These are phyloP conservation scores for Alnus glutinosa DNA, from an alignment of 306 rosid genomes.

Conservation along the genomic window DNA sequence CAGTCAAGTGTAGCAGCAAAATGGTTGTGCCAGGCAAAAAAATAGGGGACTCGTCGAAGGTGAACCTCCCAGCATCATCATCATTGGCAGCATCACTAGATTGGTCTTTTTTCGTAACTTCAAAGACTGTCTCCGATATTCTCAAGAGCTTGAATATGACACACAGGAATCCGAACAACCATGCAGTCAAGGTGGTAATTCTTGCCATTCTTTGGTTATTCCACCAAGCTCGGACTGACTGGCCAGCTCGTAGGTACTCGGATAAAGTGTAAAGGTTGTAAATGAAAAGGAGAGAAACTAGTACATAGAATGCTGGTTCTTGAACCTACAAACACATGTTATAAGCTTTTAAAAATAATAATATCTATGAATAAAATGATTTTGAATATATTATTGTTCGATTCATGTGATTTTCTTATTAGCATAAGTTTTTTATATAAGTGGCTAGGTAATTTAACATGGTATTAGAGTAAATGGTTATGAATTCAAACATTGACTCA, in stretches of 20 bases:
- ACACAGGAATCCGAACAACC: slow-evolving; percentile 44
- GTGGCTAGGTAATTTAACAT: too few species aligned
- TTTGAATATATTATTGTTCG: neutral
- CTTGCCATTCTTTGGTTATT: slow-evolving; percentile 60
- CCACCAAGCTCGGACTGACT: slow-evolving; percentile 72
- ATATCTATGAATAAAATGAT: neutral
- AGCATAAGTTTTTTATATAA: too few species aligned
- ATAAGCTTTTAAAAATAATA: neutral
- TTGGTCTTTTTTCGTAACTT: slow-evolving; percentile 58
- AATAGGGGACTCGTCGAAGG: slow-evolving; percentile 53
- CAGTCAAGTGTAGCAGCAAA: slow-evolving; percentile 49
- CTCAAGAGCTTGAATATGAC: slow-evolving; percentile 41
- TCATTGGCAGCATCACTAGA: neutral
- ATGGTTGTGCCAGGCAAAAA: slow-evolving; percentile 63
- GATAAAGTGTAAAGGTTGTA: slow-evolving; percentile 26
- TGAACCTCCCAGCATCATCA: slow-evolving; percentile 34
- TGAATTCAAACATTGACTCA: too few species aligned
- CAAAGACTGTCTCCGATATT: slow-evolving; percentile 44
- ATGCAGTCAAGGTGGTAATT: slow-evolving; percentile 41
- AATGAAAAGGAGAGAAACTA: slow-evolving; percentile 23
- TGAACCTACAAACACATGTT: slow-evolving; percentile 28
- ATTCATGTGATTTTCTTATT: too few species aligned
- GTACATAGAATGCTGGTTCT: slow-evolving; percentile 40
- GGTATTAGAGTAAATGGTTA: too few species aligned
- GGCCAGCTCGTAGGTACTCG: slow-evolving; percentile 37